phyloP scores from a whole-genome alignment of 352 stramenopile genomes.

The Globisporangium barbulae region DNA sequence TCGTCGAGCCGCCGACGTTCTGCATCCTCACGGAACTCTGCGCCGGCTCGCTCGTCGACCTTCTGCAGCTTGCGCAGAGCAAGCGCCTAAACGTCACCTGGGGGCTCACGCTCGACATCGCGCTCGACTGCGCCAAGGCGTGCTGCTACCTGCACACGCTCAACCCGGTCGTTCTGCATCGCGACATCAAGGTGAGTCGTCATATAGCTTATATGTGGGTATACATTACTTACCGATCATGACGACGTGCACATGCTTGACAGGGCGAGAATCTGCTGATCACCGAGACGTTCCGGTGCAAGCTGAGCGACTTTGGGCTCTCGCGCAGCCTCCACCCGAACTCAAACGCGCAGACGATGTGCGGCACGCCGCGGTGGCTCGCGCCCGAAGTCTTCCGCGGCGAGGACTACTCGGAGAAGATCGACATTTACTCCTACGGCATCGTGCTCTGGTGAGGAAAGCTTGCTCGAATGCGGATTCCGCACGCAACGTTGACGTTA shows the following conservation, averaged over 20 bases:
- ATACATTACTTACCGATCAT: background rate
- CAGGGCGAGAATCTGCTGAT: slow-evolving; percentile 73
- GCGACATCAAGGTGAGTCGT: slow-evolving; percentile 58
- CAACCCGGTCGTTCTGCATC: slow-evolving; percentile 58
- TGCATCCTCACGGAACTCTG: slow-evolving; percentile 76
- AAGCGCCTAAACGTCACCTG: slow-evolving; percentile 71
- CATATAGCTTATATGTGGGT: background rate
- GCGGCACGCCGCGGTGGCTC: slow-evolving; percentile 72
- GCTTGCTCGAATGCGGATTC: background rate
- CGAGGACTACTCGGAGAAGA: slow-evolving; percentile 84
- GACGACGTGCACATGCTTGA: background rate
- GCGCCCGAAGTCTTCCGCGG: slow-evolving; percentile 81
- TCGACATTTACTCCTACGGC: slow-evolving; percentile 81
- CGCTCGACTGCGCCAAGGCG: slow-evolving; percentile 58
- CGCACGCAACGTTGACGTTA: background rate
- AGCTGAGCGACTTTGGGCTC: slow-evolving; percentile 74
- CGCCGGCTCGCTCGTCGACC: slow-evolving; percentile 56
- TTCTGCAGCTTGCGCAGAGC: slow-evolving; percentile 66
- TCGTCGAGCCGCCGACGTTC: slow-evolving; percentile 63
- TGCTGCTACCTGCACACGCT: slow-evolving; percentile 66
- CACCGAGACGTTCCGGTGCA: slow-evolving; percentile 66
- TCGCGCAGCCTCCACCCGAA: slow-evolving; percentile 67
- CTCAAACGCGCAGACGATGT: slow-evolving; percentile 70
- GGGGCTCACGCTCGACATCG: slow-evolving; percentile 68
- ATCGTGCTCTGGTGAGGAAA: slow-evolving; percentile 70